These are phyloP conservation scores for Rutstroemia sp. DNA, from an alignment of 2,329 filamentous ascomycete genomes.

Conservation along the genomic window DNA sequence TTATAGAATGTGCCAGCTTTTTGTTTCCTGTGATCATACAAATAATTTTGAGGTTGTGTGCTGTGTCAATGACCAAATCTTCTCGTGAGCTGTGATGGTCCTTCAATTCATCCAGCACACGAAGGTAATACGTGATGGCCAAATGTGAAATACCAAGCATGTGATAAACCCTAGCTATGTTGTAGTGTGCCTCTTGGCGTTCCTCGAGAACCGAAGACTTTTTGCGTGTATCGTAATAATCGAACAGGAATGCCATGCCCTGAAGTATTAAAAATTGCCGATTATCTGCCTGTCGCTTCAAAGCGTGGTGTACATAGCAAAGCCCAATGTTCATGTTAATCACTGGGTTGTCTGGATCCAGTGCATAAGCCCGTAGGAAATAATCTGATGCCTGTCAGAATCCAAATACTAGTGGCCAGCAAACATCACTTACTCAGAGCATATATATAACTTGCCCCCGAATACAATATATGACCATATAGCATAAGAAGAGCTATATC, in stretches of 20 bases:
- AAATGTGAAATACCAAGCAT: constrained; percentile 65
- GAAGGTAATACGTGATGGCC: constrained; percentile 62
- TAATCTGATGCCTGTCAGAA: constrained; percentile 47
- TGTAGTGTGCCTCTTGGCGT: constrained; percentile 73
- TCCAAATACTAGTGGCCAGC: neutral
- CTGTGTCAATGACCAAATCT: constrained; percentile 62
- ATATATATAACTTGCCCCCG: constrained; percentile 73
- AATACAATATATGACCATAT: constrained; percentile 84
- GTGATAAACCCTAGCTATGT: constrained; percentile 70
- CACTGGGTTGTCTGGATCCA: constrained; percentile 70
- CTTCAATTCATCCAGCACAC: constrained; percentile 36
- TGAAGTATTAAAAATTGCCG: constrained; percentile 82
- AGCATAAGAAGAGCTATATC: constrained; percentile 79
- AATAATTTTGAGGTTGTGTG: constrained; percentile 65
- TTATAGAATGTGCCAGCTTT: constrained; percentile 51
- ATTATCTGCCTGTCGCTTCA: constrained; percentile 87
- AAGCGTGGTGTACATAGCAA: constrained; percentile 78
- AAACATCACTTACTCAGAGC: constrained; percentile 55
- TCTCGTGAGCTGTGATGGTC: constrained; percentile 30
- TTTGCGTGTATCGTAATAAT: constrained; percentile 59
- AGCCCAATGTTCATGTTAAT: constrained; percentile 76
- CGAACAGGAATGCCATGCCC: constrained; percentile 71
- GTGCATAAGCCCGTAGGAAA: constrained; percentile 68
- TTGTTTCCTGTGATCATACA: constrained; percentile 58
- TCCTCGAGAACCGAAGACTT: constrained; percentile 33